Conservation (phyloP, 768 basidiomycete species). For the Collybiopsis luxurians region DNA sequence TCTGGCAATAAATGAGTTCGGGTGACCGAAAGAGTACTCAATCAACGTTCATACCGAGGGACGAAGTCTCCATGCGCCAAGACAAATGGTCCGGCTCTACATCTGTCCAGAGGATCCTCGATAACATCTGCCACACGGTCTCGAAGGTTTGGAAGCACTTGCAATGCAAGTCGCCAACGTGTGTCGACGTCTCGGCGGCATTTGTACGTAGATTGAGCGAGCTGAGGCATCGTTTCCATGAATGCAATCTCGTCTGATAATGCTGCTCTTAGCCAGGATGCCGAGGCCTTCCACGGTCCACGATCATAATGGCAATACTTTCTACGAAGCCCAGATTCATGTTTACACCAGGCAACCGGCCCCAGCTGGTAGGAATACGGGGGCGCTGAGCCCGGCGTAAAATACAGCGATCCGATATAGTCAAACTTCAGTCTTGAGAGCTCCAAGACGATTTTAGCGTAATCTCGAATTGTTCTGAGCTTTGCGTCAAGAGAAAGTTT, state of each 20-base stretch:
- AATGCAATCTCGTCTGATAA: conserved; percentile 18
- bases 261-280: conserved; percentile 17
- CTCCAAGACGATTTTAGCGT: conserved; percentile 16
- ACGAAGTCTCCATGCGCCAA: conserved; percentile 19
- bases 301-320: conserved; percentile 13
- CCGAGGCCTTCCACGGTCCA: conserved; percentile 19
- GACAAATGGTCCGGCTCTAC: conserved; percentile 17
- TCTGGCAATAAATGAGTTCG: conserved; percentile 3
- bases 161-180: conserved; percentile 10
- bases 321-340: conserved; percentile 13
- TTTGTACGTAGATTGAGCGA: conserved; percentile 14
- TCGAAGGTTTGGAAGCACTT: conserved; percentile 14
- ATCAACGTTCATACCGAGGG: conserved; percentile 11
- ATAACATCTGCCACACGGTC: conserved; percentile 13
- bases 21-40: background rate
- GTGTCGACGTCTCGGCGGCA: conserved; percentile 1
- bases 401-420: conserved; percentile 21
- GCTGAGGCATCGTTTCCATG: conserved; percentile 14
- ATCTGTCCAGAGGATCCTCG: conserved; percentile 19
- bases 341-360: conserved; percentile 18
- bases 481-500: conserved; percentile 16
- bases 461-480: conserved; percentile 18
- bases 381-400: conserved; percentile 14
- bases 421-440: conserved; percentile 20
- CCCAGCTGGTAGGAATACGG: conserved; percentile 16